Conservation (phyloP, 108 stramenopile species). For the Poteriospumella lacustris region DNA sequence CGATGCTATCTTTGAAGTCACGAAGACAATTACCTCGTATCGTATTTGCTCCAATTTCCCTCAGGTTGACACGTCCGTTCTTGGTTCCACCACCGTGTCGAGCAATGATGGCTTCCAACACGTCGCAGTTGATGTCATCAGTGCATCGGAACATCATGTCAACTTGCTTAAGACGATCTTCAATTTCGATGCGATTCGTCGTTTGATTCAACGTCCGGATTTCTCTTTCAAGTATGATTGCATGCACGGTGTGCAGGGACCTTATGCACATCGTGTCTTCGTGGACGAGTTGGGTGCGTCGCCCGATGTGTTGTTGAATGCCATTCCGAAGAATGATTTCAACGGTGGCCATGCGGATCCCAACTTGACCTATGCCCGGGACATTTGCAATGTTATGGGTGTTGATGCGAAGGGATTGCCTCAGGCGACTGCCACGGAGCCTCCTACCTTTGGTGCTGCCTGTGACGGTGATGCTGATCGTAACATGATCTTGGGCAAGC, state of each 20-base stretch:
- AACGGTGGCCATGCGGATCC: slow-evolving; percentile 97
- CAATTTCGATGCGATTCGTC: slow-evolving; percentile 87
- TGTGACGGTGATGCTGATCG: slow-evolving; percentile 99
- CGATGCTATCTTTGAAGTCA: slow-evolving; percentile 76
- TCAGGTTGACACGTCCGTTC: slow-evolving; percentile 66
- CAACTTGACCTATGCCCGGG: slow-evolving; percentile 98
- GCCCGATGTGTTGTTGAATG: slow-evolving; percentile 70
- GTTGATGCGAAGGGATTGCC: slow-evolving; percentile 74
- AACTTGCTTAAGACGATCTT: slow-evolving; percentile 87
- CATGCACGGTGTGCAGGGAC: slow-evolving; percentile 98
- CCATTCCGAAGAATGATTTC: slow-evolving; percentile 90
- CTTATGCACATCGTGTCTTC: slow-evolving; percentile 88
- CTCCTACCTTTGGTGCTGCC: slow-evolving; percentile 95
- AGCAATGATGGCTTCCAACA: slow-evolving; percentile 67
- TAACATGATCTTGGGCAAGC: slow-evolving; percentile 97
- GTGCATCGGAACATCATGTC: slow-evolving; percentile 60
- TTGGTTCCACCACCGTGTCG: slow-evolving; percentile 66
- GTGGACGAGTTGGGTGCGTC: slow-evolving; percentile 81
- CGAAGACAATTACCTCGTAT: slow-evolving; percentile 76
- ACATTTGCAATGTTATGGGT: slow-evolving; percentile 85
- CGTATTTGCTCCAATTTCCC: slow-evolving; percentile 86
- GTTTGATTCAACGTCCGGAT: slow-evolving; percentile 79
- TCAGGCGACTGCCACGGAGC: slow-evolving; percentile 16
- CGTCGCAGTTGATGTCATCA: slow-evolving; percentile 80
- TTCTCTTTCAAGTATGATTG: slow-evolving; percentile 94